phyloP scores from a whole-genome alignment of 495 filamentous ascomycete genomes.

The Aspergillus diversus region DNA sequence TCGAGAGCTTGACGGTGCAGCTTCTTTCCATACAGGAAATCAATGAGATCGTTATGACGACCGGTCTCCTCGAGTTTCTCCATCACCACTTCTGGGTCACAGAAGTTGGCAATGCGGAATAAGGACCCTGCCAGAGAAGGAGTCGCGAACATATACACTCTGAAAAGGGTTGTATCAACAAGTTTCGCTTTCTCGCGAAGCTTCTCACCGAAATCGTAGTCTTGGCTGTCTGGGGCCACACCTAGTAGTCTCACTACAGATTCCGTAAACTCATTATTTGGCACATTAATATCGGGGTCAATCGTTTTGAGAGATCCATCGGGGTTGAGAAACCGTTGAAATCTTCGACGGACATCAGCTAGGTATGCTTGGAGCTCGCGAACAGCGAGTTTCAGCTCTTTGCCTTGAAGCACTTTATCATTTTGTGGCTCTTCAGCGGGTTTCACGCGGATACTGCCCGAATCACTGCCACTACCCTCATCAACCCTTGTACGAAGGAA shows the following conservation, averaged over 20 bases:
- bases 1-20: constrained; percentile 87
- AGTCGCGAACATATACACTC: constrained; percentile 86
- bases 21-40: constrained; percentile 95
- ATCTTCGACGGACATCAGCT: constrained; percentile 76
- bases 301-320: constrained; percentile 70
- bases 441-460: constrained; percentile 50
- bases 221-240: constrained; percentile 46
- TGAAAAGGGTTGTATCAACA: constrained; percentile 92
- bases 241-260: constrained; percentile 50
- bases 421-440: constrained; percentile 23
- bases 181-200: constrained; percentile 75
- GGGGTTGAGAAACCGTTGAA: constrained; percentile 80
- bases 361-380: constrained; percentile 83
- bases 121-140: constrained; percentile 85
- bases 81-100: constrained; percentile 93
- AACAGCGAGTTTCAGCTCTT: constrained; percentile 79
- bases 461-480: constrained; percentile 50
- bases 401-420: constrained; percentile 61
- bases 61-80: constrained; percentile 86
- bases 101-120: constrained; percentile 96
- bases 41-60: constrained; percentile 90
- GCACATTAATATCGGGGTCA: constrained; percentile 53
- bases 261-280: constrained; percentile 51
- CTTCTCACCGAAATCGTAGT: constrained; percentile 68
- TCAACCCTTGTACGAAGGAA: constrained; percentile 43